Conservation (phyloP, 1,139 yeast species). For the Kodamaea suecica region DNA sequence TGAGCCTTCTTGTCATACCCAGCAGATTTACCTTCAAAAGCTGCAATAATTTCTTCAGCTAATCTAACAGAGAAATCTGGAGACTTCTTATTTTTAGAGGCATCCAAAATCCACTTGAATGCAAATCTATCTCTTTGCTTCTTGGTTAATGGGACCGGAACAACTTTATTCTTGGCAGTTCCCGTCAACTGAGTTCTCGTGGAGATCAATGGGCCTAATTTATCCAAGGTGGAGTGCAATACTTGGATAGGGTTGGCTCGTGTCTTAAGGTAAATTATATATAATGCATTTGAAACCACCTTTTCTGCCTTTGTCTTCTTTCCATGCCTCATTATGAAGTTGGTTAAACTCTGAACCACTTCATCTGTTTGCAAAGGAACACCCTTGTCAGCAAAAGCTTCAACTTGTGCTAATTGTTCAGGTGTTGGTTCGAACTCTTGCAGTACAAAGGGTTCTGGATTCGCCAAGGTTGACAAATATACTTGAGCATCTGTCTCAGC, state of each 20-base stretch:
- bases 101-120: constrained; percentile 85
- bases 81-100: constrained; percentile 74
- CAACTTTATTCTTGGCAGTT: constrained; percentile 74
- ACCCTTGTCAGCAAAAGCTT: constrained; percentile 46
- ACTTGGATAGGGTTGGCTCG: constrained; percentile 76
- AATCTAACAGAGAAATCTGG: constrained; percentile 82
- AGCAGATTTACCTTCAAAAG: constrained; percentile 73
- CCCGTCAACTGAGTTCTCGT: constrained; percentile 80
- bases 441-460: constrained; percentile 37
- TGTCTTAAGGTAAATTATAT: constrained; percentile 69
- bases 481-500: constrained; percentile 44
- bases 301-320: constrained; percentile 79
- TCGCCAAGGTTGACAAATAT: constrained; percentile 38
- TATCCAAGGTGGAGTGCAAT: constrained; percentile 71
- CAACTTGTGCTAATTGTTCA: constrained; percentile 58
- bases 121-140: constrained; percentile 86
- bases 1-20: constrained; percentile 82
- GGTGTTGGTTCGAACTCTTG: constrained; percentile 51
- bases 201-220: constrained; percentile 80
- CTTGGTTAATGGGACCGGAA: constrained; percentile 79
- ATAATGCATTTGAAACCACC: constrained; percentile 71
- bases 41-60: constrained; percentile 83
- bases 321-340: constrained; percentile 91
- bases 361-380: constrained; percentile 69
- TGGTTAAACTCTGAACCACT: constrained; percentile 71